Base-by-base conservation (phyloP, 2,329 filamentous ascomycete genomes). In the Chrysoporthe austroafricana region DNA sequence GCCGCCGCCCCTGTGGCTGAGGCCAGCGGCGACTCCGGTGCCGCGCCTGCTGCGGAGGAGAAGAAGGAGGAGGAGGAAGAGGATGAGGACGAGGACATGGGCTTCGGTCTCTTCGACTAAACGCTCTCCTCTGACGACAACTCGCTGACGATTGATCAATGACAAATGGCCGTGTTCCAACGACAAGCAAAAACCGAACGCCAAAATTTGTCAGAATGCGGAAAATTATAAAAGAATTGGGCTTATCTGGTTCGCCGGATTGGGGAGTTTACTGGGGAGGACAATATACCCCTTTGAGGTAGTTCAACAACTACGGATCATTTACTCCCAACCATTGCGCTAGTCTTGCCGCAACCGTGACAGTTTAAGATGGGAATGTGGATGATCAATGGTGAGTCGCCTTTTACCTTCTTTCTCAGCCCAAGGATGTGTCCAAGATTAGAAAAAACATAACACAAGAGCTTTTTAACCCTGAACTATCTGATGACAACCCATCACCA, bases 91-190 rank as follows among this genome's bases (percentile, higher is more conserved):
- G 85, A 85, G 69, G 87, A 89, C 69, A 84, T 85, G 80, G 90
- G 90, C 80, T 94, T 95, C 85, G 92, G 90, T 87, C 89, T 95
- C 79, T 95, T 96, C 68, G 68, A 70, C 68, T 70, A 70, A 70
- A 32, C 52, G 59, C 13, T 14, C 58, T 52, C 26, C 46, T 18
- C 21, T 14, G 62, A 32, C 42, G 14, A 52, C 50, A 43, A 54
- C 39, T 34, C 60, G 46, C 44, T 56, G 62, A 62, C 59, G 57
- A 64, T 62, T 50, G 57, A 64, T 64, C 57, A 44, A 69, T 64
- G 57, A 64, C 42, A 43, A 26, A n/a, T 14, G 13, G 64, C 8
- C 16, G 64, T 60, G 54, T 32, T 66, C 43, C 36, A 3, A 59
- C 4, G 61, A 13, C 62, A 67, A 36, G 64, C n/a, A 42, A 16